Evolutionary conservation across 306 rosid species (phyloP), one percentile per base, ranked within the genome.

Genomic region (Cercis canadensis): DNA sequence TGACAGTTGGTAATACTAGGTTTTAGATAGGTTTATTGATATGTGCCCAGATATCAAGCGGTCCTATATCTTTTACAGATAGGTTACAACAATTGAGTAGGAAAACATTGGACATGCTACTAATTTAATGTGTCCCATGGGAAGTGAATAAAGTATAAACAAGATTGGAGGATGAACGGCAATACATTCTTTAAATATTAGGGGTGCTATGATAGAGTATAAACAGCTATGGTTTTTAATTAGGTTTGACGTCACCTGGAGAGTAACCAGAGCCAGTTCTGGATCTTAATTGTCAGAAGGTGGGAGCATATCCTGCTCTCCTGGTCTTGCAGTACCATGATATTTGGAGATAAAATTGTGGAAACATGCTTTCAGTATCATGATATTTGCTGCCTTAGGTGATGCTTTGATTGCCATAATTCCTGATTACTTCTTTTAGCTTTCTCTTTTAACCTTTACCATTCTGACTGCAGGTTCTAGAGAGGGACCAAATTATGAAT

Each of bases 401-500:
- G 71, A 69, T 70, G 58, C 63, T 72, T 81, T 70, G 15, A 24
- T 62, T 46, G 24, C 32, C 57, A 34, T 34, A 14, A 21, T 17
- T 34, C 11, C 36, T 70, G 11, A 16, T 44, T 44, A 32, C 31
- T 36, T 29, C 10, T 31, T 15, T 53, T 47, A 5, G 8, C 14
- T 72, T 70, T 40, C 7, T 66, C 52, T 44, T 31, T 43, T 60
- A 71, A 46, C 29, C 5, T 50, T 59, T 4, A 19, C 31, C 7
- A 45, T 32, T 57, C 41, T 64, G 56, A 77, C 58, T 72, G 43
- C 84, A 95, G 99, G 97, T 83, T 31, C 78, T 95, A 43, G 96
- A 95, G 90, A 81, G 96, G 86, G 96, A 95, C 51, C 78, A 79
- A 61, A 73, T 92, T 71, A 82, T 84, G 93, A 82, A 77, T 24